A percentile compares a stretch with the other conserved stretches of the same genome.
Conservation (phyloP, 257 asterid species). For the Linderniella brevidens region DNA sequence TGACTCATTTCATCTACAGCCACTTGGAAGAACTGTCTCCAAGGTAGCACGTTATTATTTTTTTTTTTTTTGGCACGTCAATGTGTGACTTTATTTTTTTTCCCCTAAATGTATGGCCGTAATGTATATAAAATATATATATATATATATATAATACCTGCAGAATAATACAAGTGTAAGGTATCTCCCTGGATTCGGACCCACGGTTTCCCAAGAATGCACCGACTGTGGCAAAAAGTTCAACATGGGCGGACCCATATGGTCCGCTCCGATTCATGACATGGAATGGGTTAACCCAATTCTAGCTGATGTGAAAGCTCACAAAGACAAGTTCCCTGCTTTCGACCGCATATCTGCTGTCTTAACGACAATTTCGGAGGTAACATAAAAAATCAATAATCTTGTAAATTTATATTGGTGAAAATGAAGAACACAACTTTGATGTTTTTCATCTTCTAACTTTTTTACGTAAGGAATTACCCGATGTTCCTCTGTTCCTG, state of each 20-base stretch:
- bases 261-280: slow-evolving; percentile 98
- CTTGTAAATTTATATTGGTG: no score
- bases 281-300: slow-evolving; percentile 81
- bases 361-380: slow-evolving; percentile 91
- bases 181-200: slow-evolving; percentile 92
- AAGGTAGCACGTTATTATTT: slow-evolving; percentile 35
- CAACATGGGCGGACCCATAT: slow-evolving; percentile 97
- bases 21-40: slow-evolving; percentile 65
- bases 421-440: background rate
- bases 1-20: slow-evolving; percentile 95
- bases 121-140: background rate
- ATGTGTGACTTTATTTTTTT: background rate
- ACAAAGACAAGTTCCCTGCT: slow-evolving; percentile 72
- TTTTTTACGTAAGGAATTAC: slow-evolving; percentile 50
- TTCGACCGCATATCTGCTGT: slow-evolving; percentile 65
- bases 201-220: slow-evolving; percentile 74
- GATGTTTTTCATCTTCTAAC: slow-evolving; percentile 5
- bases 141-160: background rate
- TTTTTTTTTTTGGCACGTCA: background rate
- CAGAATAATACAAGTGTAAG: slow-evolving; percentile 60
- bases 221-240: slow-evolving; percentile 85
- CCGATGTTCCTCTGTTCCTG: slow-evolving; percentile 79
- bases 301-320: slow-evolving; percentile 51
- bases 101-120: background rate
- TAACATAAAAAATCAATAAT: slow-evolving; percentile 1